phyloP scores from a whole-genome alignment of 2,329 filamentous ascomycete species.

The Blastomyces silverae region DNA sequence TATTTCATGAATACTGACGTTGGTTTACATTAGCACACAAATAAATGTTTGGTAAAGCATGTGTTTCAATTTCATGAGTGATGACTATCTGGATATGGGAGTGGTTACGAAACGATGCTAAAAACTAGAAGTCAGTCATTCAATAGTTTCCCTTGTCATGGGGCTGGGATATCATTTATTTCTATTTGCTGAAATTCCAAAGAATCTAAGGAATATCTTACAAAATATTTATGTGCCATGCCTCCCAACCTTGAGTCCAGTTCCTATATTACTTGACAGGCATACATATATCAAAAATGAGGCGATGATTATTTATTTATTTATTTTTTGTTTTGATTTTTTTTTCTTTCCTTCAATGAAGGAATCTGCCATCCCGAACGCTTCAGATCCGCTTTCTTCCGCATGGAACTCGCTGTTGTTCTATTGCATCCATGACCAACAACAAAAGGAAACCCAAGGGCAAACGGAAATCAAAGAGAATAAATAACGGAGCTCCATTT shows the following conservation, averaged over 20 bases:
- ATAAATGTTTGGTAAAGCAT: not conserved
- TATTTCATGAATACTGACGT: not conserved
- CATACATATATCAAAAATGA: not conserved
- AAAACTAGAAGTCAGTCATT: constrained; percentile 3
- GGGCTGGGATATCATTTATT: not conserved
- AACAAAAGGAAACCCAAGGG: no score
- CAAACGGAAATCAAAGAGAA: no score
- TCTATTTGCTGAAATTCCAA: not conserved
- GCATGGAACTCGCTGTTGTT: no score
- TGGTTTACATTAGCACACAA: constrained; percentile 18
- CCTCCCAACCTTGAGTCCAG: not conserved
- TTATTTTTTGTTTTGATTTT: not conserved
- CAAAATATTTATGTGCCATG: not conserved
- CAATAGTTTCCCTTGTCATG: not conserved
- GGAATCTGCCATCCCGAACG: no score
- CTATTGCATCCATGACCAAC: no score
- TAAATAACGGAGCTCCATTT: no score
- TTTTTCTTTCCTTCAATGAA: no score
- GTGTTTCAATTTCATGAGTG: not conserved
- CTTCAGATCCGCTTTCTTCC: no score
- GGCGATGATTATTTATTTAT: not conserved
- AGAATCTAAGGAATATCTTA: constrained; percentile 1
- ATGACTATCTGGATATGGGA: not conserved
- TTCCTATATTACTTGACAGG: not conserved
- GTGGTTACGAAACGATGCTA: not conserved